Percentiles rank a stretch among this genome's conserved stretches.
Evolutionary conservation across 495 filamentous ascomycete genomes (phyloP).

Genomic region (Penicillium taxi): DNA sequence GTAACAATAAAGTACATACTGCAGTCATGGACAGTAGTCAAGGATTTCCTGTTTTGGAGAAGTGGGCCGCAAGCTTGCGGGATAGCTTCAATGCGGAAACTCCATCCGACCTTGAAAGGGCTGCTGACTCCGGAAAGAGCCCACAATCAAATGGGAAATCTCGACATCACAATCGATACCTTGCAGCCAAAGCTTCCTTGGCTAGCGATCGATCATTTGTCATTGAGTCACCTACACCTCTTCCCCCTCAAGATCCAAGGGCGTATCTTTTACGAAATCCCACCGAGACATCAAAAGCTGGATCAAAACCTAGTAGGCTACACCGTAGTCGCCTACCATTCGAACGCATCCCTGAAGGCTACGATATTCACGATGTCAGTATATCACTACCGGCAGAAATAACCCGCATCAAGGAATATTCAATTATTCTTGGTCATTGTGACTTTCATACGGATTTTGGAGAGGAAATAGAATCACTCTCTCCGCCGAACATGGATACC

Average conservation of each 20-base stretch:
- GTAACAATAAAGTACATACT: background rate
- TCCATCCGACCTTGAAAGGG: slow-evolving; percentile 24
- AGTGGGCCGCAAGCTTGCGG: slow-evolving; percentile 33
- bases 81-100: slow-evolving; percentile 9
- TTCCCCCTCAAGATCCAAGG: slow-evolving; percentile 28
- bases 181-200: slow-evolving; percentile 32
- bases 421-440: background rate
- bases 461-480: background rate
- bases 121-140: slow-evolving; percentile 36
- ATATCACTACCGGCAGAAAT: slow-evolving; percentile 10
- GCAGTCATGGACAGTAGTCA: slow-evolving; percentile 17
- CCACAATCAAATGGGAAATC: too few relatives aligned
- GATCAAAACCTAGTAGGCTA: slow-evolving; percentile 17
- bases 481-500: background rate
- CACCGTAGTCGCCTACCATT: slow-evolving; percentile 25
- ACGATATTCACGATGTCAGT: slow-evolving; percentile 20
- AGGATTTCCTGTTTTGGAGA: slow-evolving; percentile 33
- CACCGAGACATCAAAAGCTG: slow-evolving; percentile 4
- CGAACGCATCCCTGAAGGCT: slow-evolving; percentile 29
- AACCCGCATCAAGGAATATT: background rate
- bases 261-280: slow-evolving; percentile 29
- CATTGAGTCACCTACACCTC: background rate
- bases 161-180: slow-evolving; percentile 31
- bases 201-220: slow-evolving; percentile 7
- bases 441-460: background rate